These are phyloP conservation scores for Gyromitra esculenta DNA, from an alignment of 2,329 filamentous ascomycete species.

Conservation along the genomic window DNA sequence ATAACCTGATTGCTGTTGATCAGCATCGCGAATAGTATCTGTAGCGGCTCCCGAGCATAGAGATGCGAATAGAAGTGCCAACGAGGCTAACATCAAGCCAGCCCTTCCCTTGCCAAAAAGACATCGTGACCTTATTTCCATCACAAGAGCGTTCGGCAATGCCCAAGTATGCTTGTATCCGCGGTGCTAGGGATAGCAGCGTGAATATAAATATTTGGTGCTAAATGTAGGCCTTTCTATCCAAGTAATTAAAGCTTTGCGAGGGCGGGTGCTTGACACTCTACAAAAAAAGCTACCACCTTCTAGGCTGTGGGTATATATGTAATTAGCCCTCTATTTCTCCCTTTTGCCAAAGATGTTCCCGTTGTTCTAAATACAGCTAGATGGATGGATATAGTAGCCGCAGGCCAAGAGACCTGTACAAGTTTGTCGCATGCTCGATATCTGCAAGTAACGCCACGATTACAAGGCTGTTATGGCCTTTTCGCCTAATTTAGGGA, in stretches of 20 bases:
- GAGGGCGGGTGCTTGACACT: neutral
- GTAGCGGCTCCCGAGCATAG: conserved; percentile 52
- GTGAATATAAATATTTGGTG: neutral
- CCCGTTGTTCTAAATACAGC: too few species aligned
- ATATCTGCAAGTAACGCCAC: conserved; percentile 12
- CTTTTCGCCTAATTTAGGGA: neutral
- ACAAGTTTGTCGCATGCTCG: neutral
- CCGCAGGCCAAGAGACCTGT: neutral
- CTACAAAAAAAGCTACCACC: neutral
- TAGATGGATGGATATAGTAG: neutral
- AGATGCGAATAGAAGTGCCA: conserved; percentile 20
- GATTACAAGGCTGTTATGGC: conserved; percentile 10
- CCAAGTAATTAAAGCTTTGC: neutral
- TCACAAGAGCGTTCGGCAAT: neutral
- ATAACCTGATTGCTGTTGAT: conserved; percentile 61
- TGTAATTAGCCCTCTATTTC: neutral
- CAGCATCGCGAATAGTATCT: conserved; percentile 58
- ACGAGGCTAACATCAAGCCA: neutral
- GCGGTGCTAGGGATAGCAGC: neutral
- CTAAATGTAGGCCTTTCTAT: neutral
- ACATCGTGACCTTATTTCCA: conserved; percentile 15
- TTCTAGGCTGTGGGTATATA: conserved; percentile 16
- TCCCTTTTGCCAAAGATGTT: neutral
- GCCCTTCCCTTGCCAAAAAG: neutral
- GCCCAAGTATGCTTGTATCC: conserved; percentile 4